Percentiles rank a stretch among this genome's conserved stretches.
Conservation (phyloP, 331 rosid genomes). For the Stylosanthes scabra region DNA sequence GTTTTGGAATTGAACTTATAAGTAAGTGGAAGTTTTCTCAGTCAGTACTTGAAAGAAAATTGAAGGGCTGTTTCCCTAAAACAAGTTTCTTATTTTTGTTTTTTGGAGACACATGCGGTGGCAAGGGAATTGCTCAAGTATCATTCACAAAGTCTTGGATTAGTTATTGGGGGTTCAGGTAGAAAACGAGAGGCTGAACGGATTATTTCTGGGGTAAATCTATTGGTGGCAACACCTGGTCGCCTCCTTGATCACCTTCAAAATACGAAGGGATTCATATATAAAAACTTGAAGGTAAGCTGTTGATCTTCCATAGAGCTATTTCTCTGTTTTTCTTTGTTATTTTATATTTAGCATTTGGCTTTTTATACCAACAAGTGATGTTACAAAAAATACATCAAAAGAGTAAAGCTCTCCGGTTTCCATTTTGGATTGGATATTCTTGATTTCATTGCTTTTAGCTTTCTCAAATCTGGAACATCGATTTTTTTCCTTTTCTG, state of each 20-base stretch:
- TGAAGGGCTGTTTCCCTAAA: background rate
- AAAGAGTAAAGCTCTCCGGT: background rate
- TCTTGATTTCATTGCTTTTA: slow-evolving; percentile 21
- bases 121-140: slow-evolving; percentile 84
- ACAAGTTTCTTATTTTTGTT: background rate
- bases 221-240: slow-evolving; percentile 92
- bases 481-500: background rate
- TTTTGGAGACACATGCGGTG: slow-evolving; percentile 83
- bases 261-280: slow-evolving; percentile 78
- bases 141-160: slow-evolving; percentile 89
- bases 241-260: slow-evolving; percentile 96
- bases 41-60: too few relatives aligned
- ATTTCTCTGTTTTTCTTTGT: background rate
- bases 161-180: slow-evolving; percentile 86
- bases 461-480: background rate
- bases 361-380: background rate
- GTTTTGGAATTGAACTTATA: background rate
- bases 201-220: slow-evolving; percentile 78
- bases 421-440: background rate
- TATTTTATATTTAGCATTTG: background rate
- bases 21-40: background rate
- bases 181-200: slow-evolving; percentile 93
- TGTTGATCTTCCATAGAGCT: background rate
- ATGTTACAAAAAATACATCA: background rate
- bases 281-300: slow-evolving; percentile 71